phyloP scores from a whole-genome alignment of 306 rosid genomes.

The Trifolium pratense region DNA sequence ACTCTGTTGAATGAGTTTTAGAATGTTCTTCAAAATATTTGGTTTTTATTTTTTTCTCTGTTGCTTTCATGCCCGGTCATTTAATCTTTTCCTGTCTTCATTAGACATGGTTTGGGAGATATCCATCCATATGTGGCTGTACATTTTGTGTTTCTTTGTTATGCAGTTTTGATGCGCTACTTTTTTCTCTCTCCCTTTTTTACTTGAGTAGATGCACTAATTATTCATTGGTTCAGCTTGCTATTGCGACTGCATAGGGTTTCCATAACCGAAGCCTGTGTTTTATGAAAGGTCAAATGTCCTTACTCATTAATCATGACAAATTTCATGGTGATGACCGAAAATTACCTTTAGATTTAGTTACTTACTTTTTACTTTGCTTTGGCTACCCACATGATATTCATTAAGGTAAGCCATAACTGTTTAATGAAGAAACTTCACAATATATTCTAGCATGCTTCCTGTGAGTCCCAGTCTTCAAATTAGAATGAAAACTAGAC shows the following conservation, averaged over 20 bases:
- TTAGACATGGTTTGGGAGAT: background rate
- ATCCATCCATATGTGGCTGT: background rate
- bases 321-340: constrained; percentile 15
- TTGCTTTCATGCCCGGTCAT: background rate
- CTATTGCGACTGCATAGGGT: background rate
- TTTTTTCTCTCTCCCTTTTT: background rate
- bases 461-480: constrained; percentile 8
- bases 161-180: background rate
- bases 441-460: constrained; percentile 2
- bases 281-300: constrained; percentile 3
- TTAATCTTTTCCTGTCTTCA: background rate
- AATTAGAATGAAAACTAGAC: background rate
- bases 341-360: constrained; percentile 12
- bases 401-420: constrained; percentile 4
- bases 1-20: background rate
- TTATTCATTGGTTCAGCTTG: background rate
- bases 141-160: background rate
- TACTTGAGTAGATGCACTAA: background rate
- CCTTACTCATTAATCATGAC: constrained; percentile 2
- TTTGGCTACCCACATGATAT: constrained; percentile 18
- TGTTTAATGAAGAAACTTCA: background rate
- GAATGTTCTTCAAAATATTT: background rate
- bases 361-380: background rate
- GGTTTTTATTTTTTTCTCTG: background rate
- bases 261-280: background rate